Base-by-base conservation (phyloP, 495 filamentous ascomycete genomes). In the Neurospora sp. region DNA sequence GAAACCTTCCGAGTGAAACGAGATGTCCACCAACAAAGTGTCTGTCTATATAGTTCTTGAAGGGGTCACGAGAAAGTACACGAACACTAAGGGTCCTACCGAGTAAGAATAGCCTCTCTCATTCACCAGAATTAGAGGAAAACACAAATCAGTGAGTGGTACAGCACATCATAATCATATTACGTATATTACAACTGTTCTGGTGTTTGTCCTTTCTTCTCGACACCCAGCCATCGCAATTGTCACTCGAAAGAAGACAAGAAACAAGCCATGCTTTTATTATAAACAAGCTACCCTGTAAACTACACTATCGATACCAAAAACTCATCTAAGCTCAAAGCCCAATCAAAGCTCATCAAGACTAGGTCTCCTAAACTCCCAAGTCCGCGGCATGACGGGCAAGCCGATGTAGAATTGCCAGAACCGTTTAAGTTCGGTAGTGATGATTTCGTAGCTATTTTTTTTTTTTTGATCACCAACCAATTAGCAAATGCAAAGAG, bases 371-470 rank as follows among this genome's bases (percentile, higher is more conserved):
- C 85, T 78, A 40, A 94, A 80, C 70, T 84, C 82, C 92, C 93
- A 97, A 12, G 81, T 83, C 74, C 93, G 85, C 6, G 91, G 90
- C 65, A 82, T 82, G 20, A 94, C 88, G 9, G 93, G 91, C 71
- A 93, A 79, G 38, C 94, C 94, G n/a, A 97, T 82, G 83, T 90
- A 97, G 77, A 84, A 92, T 69, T 91, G 86, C 88, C 90, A 95
- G 20, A 92, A 74, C 48, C 94, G 86, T 65, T 78, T 78, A 5
- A 86, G 59, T 79, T 97, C 93, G 0, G 85, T 76, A 4, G 88
- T 73, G 11, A 84, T 37, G 69, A 97, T 91, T 38, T 87, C 79
- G 73, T 83, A 88, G 12, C 92, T 94, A 71, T 31, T 61, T 22
- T 46, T 39, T 39, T 46, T 5, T n/a, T 18, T n/a, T n/a, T n/a